Conservation (phyloP, 2,329 filamentous ascomycete genomes). For the Cadophora gregata region DNA sequence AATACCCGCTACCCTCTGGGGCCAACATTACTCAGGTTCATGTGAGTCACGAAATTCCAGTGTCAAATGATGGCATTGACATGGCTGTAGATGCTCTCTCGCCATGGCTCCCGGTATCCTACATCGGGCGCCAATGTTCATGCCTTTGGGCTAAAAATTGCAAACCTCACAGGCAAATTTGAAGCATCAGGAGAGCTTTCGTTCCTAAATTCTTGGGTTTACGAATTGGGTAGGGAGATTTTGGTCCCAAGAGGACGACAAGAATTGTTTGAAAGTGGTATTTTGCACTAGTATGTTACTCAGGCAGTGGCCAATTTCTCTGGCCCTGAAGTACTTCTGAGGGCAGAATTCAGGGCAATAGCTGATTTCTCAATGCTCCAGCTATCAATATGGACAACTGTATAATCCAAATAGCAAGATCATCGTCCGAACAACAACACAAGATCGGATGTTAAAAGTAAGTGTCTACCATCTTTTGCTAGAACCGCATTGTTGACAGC, state of each 20-base stretch:
- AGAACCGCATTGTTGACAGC: conserved; percentile 12
- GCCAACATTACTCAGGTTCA: conserved; percentile 73
- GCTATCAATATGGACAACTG: conserved; percentile 59
- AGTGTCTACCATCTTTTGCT: conserved; percentile 44
- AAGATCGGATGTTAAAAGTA: conserved; percentile 75
- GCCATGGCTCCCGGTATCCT: conserved; percentile 77
- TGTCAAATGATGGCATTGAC: conserved; percentile 48
- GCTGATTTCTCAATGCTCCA: no score
- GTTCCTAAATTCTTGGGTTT: conserved; percentile 74
- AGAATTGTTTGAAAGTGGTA: conserved; percentile 74
- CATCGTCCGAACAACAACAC: conserved; percentile 75
- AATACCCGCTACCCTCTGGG: conserved; percentile 70
- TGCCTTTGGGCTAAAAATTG: conserved; percentile 62
- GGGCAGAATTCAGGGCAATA: no score
- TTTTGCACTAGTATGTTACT: conserved; percentile 60
- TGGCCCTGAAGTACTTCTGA: no score
- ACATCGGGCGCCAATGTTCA: conserved; percentile 63
- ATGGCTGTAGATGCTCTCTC: conserved; percentile 71
- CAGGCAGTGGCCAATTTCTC: neutral
- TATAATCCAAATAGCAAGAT: conserved; percentile 77
- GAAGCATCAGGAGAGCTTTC: conserved; percentile 63
- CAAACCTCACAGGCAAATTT: conserved; percentile 58
- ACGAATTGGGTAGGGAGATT: conserved; percentile 72
- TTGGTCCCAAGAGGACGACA: conserved; percentile 75
- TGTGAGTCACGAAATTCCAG: conserved; percentile 35